Evolutionary conservation across 495 filamentous ascomycete genomes (phyloP), one percentile per base, ranked within the genome.

Genomic region (Penicillium psychrofluorescens): DNA sequence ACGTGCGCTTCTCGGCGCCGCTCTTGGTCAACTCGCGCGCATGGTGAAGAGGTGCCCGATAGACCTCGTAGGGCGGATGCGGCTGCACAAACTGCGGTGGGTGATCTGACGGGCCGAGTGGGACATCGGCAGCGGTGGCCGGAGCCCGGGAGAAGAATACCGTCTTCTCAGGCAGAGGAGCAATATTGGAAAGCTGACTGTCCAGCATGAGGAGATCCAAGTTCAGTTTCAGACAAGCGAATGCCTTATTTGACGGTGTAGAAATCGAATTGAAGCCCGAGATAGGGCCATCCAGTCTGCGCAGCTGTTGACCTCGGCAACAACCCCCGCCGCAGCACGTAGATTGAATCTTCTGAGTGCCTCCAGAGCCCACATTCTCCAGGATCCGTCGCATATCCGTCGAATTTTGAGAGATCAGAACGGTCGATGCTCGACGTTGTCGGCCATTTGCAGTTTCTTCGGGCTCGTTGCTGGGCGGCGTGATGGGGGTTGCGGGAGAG

Each of bases 1-100:
- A 95, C 0, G 92, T 98, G 35, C 90, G 75, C 75, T 97, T 97
- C 70, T 91, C 85, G 9, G 92, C 92, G n/a, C 90, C 90, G n/a
- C 74, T 68, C 48, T 80, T 83, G 1, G 92, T 98, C 45, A 98
- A 66, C 62, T 95, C 89, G 27, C 92, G 84, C 1, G 88, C 80
- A 54, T 78, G 78, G 59, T 85, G 79, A 35, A 98, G 76, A 46
- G 80, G 86, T 15, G 90, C 90, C 8, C 88, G 83, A 63, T 84
- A 92, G 38, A 98, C 90, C 41, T 88, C 75, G 61, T 95, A 88
- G 1, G 92, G 92, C 32, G 86, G 88, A 57, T 98, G 92, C n/a
- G 92, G 92, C 51, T 92, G 86, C 40, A 97, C 90, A 58, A 88
- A 98, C 34, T 73, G 76, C 2, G 92, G 92, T 11, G 92, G 90